phyloP scores from a whole-genome alignment of 2,329 filamentous ascomycete genomes.

The Ophiostoma ulmi region DNA sequence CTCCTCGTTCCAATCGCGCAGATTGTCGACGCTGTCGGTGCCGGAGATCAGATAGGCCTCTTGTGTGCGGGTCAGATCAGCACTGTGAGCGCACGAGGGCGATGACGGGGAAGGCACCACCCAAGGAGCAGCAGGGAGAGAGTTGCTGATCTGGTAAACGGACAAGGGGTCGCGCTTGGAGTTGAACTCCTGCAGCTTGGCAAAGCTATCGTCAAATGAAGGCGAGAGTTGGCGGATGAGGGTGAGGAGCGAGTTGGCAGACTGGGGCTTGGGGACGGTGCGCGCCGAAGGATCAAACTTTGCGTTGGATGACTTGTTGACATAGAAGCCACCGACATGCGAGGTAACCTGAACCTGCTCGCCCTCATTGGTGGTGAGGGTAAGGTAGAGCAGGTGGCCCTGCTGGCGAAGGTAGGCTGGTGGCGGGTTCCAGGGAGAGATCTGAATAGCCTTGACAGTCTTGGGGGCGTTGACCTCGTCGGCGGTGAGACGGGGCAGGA shows the following conservation, averaged over 20 bases:
- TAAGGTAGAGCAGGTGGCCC: conserved; percentile 86
- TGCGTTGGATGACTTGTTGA: conserved; percentile 91
- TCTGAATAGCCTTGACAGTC: conserved; percentile 80
- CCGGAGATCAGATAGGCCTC: conserved; percentile 88
- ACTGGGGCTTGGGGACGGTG: conserved; percentile 68
- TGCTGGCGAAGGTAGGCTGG: conserved; percentile 86
- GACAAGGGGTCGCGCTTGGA: conserved; percentile 80
- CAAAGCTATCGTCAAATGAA: conserved; percentile 73
- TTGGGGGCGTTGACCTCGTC: conserved; percentile 59
- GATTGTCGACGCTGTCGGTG: conserved; percentile 86
- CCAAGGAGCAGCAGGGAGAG: conserved; percentile 89
- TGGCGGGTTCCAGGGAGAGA: conserved; percentile 95
- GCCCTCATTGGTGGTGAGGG: conserved; percentile 85
- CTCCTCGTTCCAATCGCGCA: conserved; percentile 98
- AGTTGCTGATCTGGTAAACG: conserved; percentile 93
- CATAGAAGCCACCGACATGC: conserved; percentile 90
- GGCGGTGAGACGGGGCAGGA: conserved; percentile 64
- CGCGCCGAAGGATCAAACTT: conserved; percentile 91
- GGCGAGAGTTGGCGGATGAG: conserved; percentile 75
- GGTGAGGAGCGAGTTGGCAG: conserved; percentile 79
- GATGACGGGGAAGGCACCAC: conserved; percentile 67
- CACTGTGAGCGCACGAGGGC: conserved; percentile 62
- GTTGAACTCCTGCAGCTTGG: conserved; percentile 76
- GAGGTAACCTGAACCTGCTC: conserved; percentile 92
- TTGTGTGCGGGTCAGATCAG: conserved; percentile 84